A percentile compares a stretch with the other conserved stretches of the same genome.
Conservation (phyloP, 352 stramenopile genomes). For the Pythium rhizo-oryzae region DNA sequence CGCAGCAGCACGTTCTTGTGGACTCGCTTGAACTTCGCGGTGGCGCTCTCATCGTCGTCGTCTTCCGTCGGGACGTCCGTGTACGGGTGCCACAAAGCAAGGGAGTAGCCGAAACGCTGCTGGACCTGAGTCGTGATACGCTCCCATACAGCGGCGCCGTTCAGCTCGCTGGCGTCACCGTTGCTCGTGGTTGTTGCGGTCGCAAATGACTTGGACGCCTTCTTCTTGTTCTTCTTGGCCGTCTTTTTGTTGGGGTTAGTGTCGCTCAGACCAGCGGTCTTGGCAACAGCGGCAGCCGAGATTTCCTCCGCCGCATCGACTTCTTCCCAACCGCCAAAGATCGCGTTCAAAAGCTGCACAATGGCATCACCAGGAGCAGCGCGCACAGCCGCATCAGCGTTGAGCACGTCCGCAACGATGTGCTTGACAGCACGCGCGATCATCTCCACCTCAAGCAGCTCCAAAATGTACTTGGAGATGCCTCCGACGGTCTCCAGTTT, state of each 20-base stretch:
- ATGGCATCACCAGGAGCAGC: slow-evolving; percentile 75
- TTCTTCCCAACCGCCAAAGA: slow-evolving; percentile 63
- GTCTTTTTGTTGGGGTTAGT: slow-evolving; percentile 39
- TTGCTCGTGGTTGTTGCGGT: not conserved
- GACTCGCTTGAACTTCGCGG: slow-evolving; percentile 46
- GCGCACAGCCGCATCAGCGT: slow-evolving; percentile 58
- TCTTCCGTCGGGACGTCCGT: slow-evolving; percentile 29
- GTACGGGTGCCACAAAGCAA: slow-evolving; percentile 67
- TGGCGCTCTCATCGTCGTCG: slow-evolving; percentile 25
- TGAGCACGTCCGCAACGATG: slow-evolving; percentile 71
- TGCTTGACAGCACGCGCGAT: slow-evolving; percentile 93
- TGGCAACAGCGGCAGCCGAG: slow-evolving; percentile 18
- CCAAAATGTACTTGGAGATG: slow-evolving; percentile 93
- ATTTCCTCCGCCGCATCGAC: slow-evolving; percentile 13
- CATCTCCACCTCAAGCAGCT: slow-evolving; percentile 97
- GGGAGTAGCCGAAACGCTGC: slow-evolving; percentile 77
- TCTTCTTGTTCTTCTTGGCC: slow-evolving; percentile 52
- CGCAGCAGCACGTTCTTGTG: slow-evolving; percentile 88
- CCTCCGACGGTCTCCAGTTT: slow-evolving; percentile 86
- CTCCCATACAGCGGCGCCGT: slow-evolving; percentile 55
- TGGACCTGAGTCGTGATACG: slow-evolving; percentile 66
- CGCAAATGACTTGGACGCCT: slow-evolving; percentile 27
- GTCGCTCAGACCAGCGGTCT: slow-evolving; percentile 32
- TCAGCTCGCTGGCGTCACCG: slow-evolving; percentile 27
- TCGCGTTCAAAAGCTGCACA: slow-evolving; percentile 83